These are phyloP conservation scores for Pseudogymnoascus sp. DNA, from an alignment of 2,329 filamentous ascomycete genomes.

Conservation along the genomic window DNA sequence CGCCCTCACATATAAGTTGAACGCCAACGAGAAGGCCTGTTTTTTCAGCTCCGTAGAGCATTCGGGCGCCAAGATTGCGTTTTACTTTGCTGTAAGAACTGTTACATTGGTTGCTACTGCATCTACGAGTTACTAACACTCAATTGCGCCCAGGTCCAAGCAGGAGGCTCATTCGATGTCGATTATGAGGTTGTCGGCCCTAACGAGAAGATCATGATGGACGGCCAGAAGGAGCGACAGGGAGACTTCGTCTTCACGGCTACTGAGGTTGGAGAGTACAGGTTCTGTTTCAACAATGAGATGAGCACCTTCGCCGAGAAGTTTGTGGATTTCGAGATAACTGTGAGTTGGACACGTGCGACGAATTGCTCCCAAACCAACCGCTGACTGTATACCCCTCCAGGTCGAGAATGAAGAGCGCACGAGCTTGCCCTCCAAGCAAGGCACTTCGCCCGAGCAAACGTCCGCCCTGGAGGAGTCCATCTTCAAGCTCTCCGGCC, in stretches of 20 bases:
- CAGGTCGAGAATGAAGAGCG: constrained; percentile 88
- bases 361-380: neutral
- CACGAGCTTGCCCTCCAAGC: constrained; percentile 77
- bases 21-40: constrained; percentile 88
- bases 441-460: constrained; percentile 82
- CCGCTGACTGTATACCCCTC: constrained; percentile 1
- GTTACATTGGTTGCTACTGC: neutral
- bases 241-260: constrained; percentile 98
- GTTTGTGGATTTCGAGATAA: constrained; percentile 95
- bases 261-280: constrained; percentile 79
- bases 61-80: constrained; percentile 82
- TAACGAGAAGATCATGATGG: constrained; percentile 70
- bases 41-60: constrained; percentile 80
- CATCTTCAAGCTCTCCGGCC: constrained; percentile 87
- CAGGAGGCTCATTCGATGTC: constrained; percentile 93
- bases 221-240: constrained; percentile 86
- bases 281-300: constrained; percentile 97
- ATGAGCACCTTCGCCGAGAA: constrained; percentile 99
- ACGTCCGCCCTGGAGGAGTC: constrained; percentile 85
- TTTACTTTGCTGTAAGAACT: constrained; percentile 87
- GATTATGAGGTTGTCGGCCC: constrained; percentile 87
- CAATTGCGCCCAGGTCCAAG: constrained; percentile 68
- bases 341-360: constrained; percentile 49
- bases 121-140: constrained; percentile 9
- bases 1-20: constrained; percentile 86